Evolutionary conservation across 352 stramenopile genomes (phyloP).

Genomic region (Globisporangium abappressorium): DNA sequence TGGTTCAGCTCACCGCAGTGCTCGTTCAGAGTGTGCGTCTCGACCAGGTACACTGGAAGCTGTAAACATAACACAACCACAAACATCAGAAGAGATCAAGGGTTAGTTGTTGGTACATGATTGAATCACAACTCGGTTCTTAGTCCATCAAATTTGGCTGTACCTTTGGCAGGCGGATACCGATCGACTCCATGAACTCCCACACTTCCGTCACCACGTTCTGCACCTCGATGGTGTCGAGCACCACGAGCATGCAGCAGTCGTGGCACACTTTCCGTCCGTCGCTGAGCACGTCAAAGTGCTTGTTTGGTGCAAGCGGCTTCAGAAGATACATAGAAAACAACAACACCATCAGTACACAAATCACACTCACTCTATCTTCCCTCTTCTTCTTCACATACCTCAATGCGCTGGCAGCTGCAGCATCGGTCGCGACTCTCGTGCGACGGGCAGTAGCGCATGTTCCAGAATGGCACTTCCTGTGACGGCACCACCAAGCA

Average conservation of each 20-base stretch:
- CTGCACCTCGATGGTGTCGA: slow-evolving; percentile 62
- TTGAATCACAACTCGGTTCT: too few species aligned
- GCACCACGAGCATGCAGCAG: slow-evolving; percentile 51
- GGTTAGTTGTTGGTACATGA: neutral
- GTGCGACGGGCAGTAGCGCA: slow-evolving; percentile 60
- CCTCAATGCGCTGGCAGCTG: slow-evolving; percentile 72
- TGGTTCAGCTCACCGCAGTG: slow-evolving; percentile 26
- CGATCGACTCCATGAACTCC: slow-evolving; percentile 66
- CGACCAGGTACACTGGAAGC: slow-evolving; percentile 67
- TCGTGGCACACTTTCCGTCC: slow-evolving; percentile 67
- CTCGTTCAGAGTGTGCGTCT: slow-evolving; percentile 52
- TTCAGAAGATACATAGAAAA: slow-evolving; percentile 10
- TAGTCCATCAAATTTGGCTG: too few species aligned
- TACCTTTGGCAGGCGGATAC: slow-evolving; percentile 57
- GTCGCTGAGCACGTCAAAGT: slow-evolving; percentile 60
- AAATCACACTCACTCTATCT: neutral
- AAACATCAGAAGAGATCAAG: neutral
- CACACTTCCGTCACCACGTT: slow-evolving; percentile 61
- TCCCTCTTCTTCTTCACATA: neutral
- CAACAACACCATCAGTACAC: neutral
- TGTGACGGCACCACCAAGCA: slow-evolving; percentile 9
- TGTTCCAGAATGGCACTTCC: slow-evolving; percentile 63
- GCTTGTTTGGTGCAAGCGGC: slow-evolving; percentile 29
- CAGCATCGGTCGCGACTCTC: slow-evolving; percentile 64
- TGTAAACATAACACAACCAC: slow-evolving; percentile 14